Conservation (phyloP, 306 rosid genomes). For the Arachis stenosperma region DNA sequence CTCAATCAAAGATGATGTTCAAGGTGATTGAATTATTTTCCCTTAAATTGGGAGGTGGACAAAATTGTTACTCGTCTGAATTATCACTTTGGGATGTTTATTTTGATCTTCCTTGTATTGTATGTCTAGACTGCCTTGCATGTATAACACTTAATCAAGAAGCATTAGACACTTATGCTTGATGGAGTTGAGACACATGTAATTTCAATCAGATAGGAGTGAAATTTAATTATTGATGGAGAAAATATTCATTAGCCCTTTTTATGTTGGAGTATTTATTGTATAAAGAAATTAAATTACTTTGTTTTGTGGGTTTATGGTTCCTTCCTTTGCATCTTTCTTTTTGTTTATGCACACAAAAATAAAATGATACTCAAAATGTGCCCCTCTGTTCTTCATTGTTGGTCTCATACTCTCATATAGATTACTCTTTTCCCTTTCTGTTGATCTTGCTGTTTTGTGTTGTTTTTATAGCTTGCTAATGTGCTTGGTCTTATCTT, state of each 20-base stretch:
- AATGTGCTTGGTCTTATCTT: background rate
- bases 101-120: constrained; percentile 5
- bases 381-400: background rate
- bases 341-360: constrained; percentile 11
- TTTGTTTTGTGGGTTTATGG: constrained; percentile 16
- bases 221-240: constrained; percentile 18
- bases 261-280: constrained; percentile 27
- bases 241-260: background rate
- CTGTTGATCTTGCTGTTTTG: background rate
- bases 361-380: background rate
- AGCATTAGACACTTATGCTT: background rate
- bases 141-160: constrained; percentile 9
- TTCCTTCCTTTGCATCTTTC: constrained; percentile 21
- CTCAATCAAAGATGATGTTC: background rate
- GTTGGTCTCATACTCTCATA: constrained; percentile 6
- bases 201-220: constrained; percentile 17
- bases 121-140: background rate
- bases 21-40: constrained; percentile 24
- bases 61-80: constrained; percentile 27
- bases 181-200: constrained; percentile 7
- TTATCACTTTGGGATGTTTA: constrained; percentile 3
- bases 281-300: background rate
- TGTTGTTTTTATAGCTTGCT: background rate
- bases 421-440: background rate
- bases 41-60: constrained; percentile 14